These are phyloP conservation scores for Penicillium maclennaniae DNA, from an alignment of 495 filamentous ascomycete genomes.

Conservation along the genomic window DNA sequence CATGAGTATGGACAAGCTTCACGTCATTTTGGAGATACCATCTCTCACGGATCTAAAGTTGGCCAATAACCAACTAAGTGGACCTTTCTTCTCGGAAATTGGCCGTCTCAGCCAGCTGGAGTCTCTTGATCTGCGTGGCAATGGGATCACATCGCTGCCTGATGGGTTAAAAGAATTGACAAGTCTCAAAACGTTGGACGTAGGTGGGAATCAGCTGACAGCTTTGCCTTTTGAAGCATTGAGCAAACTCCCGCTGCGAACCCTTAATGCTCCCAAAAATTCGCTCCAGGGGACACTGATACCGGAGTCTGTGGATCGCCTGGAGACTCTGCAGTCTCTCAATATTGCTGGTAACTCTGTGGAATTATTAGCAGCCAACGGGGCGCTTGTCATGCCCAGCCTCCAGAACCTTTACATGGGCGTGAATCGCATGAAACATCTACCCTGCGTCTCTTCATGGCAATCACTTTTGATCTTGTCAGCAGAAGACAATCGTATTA, in stretches of 20 bases:
- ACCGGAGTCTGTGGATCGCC: constrained; percentile 48
- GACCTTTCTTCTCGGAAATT: constrained; percentile 56
- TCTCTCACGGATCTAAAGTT: constrained; percentile 76
- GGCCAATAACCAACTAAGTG: constrained; percentile 70
- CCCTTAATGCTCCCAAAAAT: constrained; percentile 77
- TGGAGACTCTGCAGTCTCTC: constrained; percentile 64
- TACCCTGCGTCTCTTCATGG: constrained; percentile 74
- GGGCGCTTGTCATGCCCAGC: constrained; percentile 58
- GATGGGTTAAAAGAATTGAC: constrained; percentile 57
- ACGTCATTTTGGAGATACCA: constrained; percentile 66
- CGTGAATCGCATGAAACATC: constrained; percentile 65
- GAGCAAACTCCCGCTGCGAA: constrained; percentile 61
- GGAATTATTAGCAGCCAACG: constrained; percentile 46
- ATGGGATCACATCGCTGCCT: constrained; percentile 75
- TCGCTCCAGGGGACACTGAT: constrained; percentile 70
- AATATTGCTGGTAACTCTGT: constrained; percentile 76
- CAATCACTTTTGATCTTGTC: constrained; percentile 64
- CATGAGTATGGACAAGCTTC: constrained; percentile 63
- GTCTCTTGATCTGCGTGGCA: constrained; percentile 73
- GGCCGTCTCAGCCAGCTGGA: constrained; percentile 64
- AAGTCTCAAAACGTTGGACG: constrained; percentile 68
- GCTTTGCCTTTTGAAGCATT: constrained; percentile 66
- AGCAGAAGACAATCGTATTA: constrained; percentile 76
- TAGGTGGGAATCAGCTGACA: constrained; percentile 71
- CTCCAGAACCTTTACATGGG: constrained; percentile 71